Percentiles rank a stretch among this genome's conserved stretches.
phyloP scores from a whole-genome alignment of 495 filamentous ascomycete genomes.

The Penicillium manginii region DNA sequence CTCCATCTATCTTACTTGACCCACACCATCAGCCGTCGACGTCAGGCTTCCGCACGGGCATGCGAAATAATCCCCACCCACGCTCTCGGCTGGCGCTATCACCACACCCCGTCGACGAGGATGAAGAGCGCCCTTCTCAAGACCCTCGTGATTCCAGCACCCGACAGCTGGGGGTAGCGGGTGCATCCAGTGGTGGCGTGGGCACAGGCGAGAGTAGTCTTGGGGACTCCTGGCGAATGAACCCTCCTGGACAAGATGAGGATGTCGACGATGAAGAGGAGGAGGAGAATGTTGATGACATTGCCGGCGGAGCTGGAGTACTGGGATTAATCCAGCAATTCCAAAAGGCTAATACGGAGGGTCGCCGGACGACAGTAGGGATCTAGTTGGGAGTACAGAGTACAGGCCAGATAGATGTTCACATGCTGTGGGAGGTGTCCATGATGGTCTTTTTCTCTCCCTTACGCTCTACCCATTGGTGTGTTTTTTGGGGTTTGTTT shows the following conservation, averaged over 20 bases:
- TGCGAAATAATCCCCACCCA: constrained; percentile 51
- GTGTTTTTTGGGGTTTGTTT: not conserved
- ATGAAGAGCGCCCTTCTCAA: constrained; percentile 38
- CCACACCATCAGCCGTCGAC: constrained; percentile 81
- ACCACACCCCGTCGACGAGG: constrained; percentile 37
- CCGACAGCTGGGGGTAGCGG: constrained; percentile 25
- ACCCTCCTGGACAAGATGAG: constrained; percentile 48
- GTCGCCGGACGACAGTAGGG: constrained; percentile 46
- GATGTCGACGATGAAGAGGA: constrained; percentile 52
- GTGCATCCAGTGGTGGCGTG: constrained; percentile 45
- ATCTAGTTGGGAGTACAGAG: constrained; percentile 25
- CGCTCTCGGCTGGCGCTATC: constrained; percentile 52
- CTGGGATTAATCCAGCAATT: constrained; percentile 89
- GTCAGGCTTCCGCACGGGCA: constrained; percentile 51
- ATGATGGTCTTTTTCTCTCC: not conserved
- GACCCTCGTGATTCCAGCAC: constrained; percentile 28
- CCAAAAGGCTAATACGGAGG: constrained; percentile 78
- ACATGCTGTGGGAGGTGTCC: not conserved
- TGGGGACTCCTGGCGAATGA: constrained; percentile 68
- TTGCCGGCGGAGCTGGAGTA: constrained; percentile 60
- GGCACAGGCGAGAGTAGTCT: constrained; percentile 60
- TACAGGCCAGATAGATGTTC: too few relatives aligned
- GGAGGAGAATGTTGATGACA: constrained; percentile 54
- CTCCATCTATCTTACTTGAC: constrained; percentile 76
- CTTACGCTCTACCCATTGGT: not conserved